Base-by-base conservation (phyloP, 2,329 filamentous ascomycete genomes). In the Fusarium transvaalense region DNA sequence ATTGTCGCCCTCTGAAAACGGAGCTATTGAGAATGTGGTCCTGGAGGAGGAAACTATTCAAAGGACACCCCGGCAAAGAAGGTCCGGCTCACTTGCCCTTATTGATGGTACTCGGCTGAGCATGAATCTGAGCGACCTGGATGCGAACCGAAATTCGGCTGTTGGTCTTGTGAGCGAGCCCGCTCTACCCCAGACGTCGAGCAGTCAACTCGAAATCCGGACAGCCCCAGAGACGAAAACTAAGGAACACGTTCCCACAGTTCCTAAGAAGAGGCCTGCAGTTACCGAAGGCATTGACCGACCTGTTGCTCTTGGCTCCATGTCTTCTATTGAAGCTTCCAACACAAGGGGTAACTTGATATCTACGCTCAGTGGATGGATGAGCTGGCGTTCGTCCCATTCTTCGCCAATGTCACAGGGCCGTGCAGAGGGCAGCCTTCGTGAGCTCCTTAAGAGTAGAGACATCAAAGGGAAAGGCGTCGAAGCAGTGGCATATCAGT, bases 141-240 rank as follows among this genome's bases (percentile, higher is more conserved):
- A 73, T 12, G 74, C 77, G 9, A 79, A 78, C 3, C 76, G 78
- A 17, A 71, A 70, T 5, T 79, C 81, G 2, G 76, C 81, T 8
- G 77, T 78, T 3, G 80, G 80, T 19, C 78, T 90, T 13, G 77
- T 88, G 9, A 83, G 88, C 68, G 82, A 86, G 53, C 87, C 84
- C 6, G 86, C 87, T n/a, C 74, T 82, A 19, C 86, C 88, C 2
- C 84, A 87, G 67, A 88, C 85, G 3, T 88, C 86, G 0, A 83
- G 77, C 29, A 85, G 79, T 55, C 81, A 85, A 53, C 77, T 87
- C 1, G 80, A 85, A 57, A 83, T 84, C 17, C 80, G 82, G 62
- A 77, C 80, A 10, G 73, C 76, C 9, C 71, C 76, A 10, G 75
- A 76, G 31, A 72, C 74, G 10, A 64, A 64, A 3, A 65, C 52